Evolutionary conservation across 73 alveolate species (phyloP).

Genomic region (Uronychia setigera): DNA sequence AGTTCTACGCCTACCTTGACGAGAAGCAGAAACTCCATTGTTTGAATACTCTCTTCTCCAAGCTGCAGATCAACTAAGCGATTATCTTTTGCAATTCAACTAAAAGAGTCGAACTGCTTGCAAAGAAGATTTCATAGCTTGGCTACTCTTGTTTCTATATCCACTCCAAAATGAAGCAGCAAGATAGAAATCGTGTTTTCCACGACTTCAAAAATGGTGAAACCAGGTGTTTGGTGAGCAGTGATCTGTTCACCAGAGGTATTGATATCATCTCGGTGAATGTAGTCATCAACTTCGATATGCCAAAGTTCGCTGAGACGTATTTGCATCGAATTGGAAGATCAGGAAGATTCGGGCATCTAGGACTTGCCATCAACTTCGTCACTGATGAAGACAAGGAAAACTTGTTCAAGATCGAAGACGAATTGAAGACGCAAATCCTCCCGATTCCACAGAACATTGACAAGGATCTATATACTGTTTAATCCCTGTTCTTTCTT

Average conservation of each 20-base stretch:
- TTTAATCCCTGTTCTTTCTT: slow-evolving; percentile 30
- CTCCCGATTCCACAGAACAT: slow-evolving; percentile 98
- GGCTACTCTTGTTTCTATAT: slow-evolving; percentile 91
- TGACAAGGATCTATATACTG: slow-evolving; percentile 94
- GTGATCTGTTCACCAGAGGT: slow-evolving; percentile 99
- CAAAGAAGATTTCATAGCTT: slow-evolving; percentile 89
- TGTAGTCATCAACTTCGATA: slow-evolving; percentile 97
- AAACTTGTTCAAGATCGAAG: slow-evolving; percentile 81
- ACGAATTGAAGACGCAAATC: slow-evolving; percentile 97
- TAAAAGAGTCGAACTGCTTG: slow-evolving; percentile 94
- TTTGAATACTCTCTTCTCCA: slow-evolving; percentile 85
- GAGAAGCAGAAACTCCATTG: slow-evolving; percentile 92
- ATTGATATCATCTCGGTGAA: slow-evolving; percentile 97
- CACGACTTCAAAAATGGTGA: slow-evolving; percentile 94
- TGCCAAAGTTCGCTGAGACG: slow-evolving; percentile 98
- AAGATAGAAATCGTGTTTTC: slow-evolving; percentile 91
- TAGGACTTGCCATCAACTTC: slow-evolving; percentile 82
- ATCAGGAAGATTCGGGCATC: slow-evolving; percentile 96
- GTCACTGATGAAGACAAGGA: slow-evolving; percentile 90
- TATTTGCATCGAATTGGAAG: slow-evolving; percentile 99
- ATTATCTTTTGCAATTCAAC: slow-evolving; percentile 95
- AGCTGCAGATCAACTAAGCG: slow-evolving; percentile 92
- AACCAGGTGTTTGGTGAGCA: slow-evolving; percentile 85
- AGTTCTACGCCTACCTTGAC: slow-evolving; percentile 96
- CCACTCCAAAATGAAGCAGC: slow-evolving; percentile 84